phyloP scores from a whole-genome alignment of 768 basidiomycete species.

The Suillus lakei region DNA sequence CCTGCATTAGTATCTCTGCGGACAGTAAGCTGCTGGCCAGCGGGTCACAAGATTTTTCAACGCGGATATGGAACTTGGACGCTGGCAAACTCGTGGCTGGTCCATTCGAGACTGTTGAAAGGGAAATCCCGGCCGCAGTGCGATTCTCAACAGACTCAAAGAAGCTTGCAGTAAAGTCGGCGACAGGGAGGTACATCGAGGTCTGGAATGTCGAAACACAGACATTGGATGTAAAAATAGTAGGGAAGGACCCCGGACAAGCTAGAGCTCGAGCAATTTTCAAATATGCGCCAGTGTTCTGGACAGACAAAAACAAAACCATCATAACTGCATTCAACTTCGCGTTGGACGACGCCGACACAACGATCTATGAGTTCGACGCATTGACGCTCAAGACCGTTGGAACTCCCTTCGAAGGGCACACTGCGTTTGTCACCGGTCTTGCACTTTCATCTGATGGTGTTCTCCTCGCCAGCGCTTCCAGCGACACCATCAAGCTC shows the following conservation, averaged over 20 bases:
- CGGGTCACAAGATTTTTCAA: fast-evolving
- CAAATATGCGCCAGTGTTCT: neutral
- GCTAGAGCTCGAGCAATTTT: too few species aligned
- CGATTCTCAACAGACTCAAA: neutral
- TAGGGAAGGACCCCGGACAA: too few species aligned
- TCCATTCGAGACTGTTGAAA: neutral
- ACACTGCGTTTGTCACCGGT: fast-evolving
- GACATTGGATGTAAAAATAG: neutral
- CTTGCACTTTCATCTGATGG: neutral
- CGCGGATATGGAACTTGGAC: neutral
- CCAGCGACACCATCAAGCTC: neutral
- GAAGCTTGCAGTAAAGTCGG: neutral
- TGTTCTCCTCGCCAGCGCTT: neutral
- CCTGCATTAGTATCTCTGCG: too few species aligned
- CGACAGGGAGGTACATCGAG: fast-evolving
- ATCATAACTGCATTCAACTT: too few species aligned
- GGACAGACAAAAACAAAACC: too few species aligned
- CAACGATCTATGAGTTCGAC: too few species aligned
- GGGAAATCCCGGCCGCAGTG: neutral
- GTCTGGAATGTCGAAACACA: neutral
- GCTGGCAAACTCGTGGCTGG: neutral
- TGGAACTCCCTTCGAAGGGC: too few species aligned
- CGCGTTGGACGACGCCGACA: too few species aligned
- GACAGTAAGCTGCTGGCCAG: neutral
- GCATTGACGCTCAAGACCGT: too few species aligned